These are phyloP conservation scores for Actinomortierella wolfii DNA, from an alignment of 371 early-diverging fungal genomes.

Conservation along the genomic window DNA sequence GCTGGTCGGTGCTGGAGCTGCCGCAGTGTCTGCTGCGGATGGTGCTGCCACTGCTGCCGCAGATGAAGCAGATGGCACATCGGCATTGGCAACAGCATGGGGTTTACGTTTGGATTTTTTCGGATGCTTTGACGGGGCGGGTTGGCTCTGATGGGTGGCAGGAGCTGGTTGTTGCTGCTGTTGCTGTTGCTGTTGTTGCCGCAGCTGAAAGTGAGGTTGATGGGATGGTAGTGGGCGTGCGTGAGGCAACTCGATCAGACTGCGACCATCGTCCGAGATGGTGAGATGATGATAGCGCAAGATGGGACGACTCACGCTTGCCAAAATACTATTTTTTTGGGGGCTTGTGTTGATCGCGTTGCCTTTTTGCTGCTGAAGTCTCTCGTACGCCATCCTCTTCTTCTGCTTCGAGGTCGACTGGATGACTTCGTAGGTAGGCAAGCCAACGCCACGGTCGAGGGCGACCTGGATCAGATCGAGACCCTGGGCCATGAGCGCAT, in stretches of 20 bases:
- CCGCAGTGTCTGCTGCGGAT: too few relatives aligned
- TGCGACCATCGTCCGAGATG: constrained; percentile 23
- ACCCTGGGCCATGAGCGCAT: constrained; percentile 17
- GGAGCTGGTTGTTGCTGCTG: constrained; percentile 1
- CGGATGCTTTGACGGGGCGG: too few relatives aligned
- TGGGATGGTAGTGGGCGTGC: background rate
- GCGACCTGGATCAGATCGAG: constrained; percentile 36
- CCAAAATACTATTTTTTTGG: constrained; percentile 7
- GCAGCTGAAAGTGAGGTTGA: background rate
- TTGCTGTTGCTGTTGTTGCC: background rate
- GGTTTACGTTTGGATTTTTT: too few relatives aligned
- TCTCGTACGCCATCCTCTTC: background rate
- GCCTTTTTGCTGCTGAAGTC: background rate
- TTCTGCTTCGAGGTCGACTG: background rate
- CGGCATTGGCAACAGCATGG: too few relatives aligned
- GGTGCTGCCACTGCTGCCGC: too few relatives aligned
- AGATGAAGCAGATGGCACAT: too few relatives aligned
- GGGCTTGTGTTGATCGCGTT: background rate
- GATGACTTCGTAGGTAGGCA: constrained; percentile 13
- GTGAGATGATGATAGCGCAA: constrained; percentile 8
- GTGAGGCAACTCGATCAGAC: constrained; percentile 4
- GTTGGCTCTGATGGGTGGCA: too few relatives aligned
- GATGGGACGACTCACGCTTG: constrained; percentile 26
- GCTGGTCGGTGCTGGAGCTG: too few relatives aligned
- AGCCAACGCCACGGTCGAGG: constrained; percentile 31